Conservation (phyloP, 371 early-diverging fungal species). For the Mortierella sp. region DNA sequence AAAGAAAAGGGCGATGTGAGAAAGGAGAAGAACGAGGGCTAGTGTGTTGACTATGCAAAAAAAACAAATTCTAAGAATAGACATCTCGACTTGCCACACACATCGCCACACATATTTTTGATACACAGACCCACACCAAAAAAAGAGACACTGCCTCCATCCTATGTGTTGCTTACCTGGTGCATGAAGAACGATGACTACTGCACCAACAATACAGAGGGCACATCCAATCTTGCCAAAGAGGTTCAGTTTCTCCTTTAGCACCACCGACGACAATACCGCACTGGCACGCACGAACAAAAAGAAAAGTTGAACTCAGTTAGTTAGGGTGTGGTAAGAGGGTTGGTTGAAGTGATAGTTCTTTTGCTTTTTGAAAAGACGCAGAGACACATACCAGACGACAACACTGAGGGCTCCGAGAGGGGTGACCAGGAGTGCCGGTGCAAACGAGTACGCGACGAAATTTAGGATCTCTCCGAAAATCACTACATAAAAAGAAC, state of each 20-base stretch:
- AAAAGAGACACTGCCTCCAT: constrained; percentile 2
- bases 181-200: constrained; percentile 92
- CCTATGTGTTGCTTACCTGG: constrained; percentile 66
- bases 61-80: neutral
- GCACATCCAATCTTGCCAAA: constrained; percentile 93
- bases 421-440: constrained; percentile 96
- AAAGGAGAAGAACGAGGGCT: neutral
- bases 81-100: neutral
- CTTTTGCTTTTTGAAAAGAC: neutral
- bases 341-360: neutral
- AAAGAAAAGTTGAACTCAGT: neutral
- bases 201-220: constrained; percentile 92
- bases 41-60: constrained; percentile 1
- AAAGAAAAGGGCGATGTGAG: neutral
- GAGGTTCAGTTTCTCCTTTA: constrained; percentile 87
- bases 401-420: constrained; percentile 94
- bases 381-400: constrained; percentile 62
- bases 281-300: constrained; percentile 67
- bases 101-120: neutral
- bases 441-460: constrained; percentile 95
- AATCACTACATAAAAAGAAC: constrained; percentile 62
- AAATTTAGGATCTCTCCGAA: constrained; percentile 95
- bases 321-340: neutral
- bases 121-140: no score
- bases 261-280: constrained; percentile 89